A percentile compares a stretch with the other conserved stretches of the same genome.
These are phyloP conservation scores for Immersiporthe knoxdaviesiana DNA, from an alignment of 2,329 filamentous ascomycete species.

Conservation along the genomic window DNA sequence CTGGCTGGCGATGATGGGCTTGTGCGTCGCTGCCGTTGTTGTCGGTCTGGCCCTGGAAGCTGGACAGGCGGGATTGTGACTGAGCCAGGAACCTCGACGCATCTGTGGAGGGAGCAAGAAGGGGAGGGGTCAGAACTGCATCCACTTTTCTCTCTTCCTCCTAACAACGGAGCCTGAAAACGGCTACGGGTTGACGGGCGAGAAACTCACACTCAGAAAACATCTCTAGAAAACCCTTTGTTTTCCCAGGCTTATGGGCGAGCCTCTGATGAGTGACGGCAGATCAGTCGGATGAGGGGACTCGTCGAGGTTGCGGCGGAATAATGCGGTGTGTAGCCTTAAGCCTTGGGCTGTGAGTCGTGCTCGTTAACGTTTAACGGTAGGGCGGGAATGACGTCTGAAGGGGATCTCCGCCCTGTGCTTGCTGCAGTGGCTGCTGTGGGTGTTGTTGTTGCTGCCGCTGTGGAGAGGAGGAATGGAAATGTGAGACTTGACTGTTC, in stretches of 20 bases:
- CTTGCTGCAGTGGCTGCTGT: neutral
- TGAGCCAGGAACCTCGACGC: conserved; percentile 95
- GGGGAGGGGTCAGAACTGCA: conserved; percentile 16
- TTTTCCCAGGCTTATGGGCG: conserved; percentile 20
- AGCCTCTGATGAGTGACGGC: conserved; percentile 13
- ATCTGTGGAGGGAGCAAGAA: conserved; percentile 60
- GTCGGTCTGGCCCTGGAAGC: conserved; percentile 64
- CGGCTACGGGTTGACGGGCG: neutral
- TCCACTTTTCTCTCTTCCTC: neutral
- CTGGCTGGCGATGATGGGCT: conserved; percentile 39
- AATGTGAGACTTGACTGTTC: neutral
- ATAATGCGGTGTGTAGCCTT: neutral
- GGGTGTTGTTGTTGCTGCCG: neutral
- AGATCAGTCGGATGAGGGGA: conserved; percentile 8
- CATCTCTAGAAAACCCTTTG: conserved; percentile 55
- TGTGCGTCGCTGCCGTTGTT: conserved; percentile 42
- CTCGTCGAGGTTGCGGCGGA: neutral
- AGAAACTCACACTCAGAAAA: conserved; percentile 83
- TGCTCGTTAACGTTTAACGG: conserved; percentile 2
- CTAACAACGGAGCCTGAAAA: neutral
- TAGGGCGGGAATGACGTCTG: conserved; percentile 23
- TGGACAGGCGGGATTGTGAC: conserved; percentile 87
- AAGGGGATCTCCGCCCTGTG: neutral
- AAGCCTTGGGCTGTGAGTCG: conserved; percentile 2
- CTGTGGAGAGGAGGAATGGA: conserved; percentile 1